Conservation (phyloP, 768 basidiomycete genomes). For the Serendipita sp. region DNA sequence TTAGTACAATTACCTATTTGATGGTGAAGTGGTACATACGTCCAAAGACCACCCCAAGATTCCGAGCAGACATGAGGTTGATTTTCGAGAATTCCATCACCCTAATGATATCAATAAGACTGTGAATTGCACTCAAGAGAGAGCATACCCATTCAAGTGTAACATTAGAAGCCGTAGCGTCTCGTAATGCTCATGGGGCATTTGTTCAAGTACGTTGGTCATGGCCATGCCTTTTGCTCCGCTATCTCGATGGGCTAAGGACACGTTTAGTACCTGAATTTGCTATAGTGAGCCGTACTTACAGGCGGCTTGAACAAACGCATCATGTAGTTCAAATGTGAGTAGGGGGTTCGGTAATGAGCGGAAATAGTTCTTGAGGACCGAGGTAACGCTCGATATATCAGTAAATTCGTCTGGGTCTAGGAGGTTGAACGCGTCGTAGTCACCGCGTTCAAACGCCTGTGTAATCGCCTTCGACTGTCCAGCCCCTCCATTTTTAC, state of each 20-base stretch:
- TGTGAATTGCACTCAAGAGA: not conserved
- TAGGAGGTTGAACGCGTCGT: slow-evolving; percentile 69
- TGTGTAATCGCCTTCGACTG: slow-evolving; percentile 89
- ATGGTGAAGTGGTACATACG: slow-evolving; percentile 43
- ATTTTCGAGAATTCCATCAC: slow-evolving; percentile 48
- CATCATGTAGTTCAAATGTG: slow-evolving; percentile 80
- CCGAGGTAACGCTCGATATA: slow-evolving; percentile 90
- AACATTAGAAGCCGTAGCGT: slow-evolving; percentile 70
- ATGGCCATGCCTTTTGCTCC: slow-evolving; percentile 41
- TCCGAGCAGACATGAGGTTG: slow-evolving; percentile 90
- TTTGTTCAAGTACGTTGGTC: slow-evolving; percentile 48
- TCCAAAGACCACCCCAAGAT: slow-evolving; percentile 94
- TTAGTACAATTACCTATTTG: not conserved
- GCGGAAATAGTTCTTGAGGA: slow-evolving; percentile 92
- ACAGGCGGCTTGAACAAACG: slow-evolving; percentile 65
- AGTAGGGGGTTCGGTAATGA: slow-evolving; percentile 79
- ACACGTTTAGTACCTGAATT: not conserved
- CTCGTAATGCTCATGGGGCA: slow-evolving; percentile 78
- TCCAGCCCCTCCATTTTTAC: slow-evolving; percentile 85
- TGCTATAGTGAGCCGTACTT: slow-evolving; percentile 11
- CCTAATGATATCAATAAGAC: slow-evolving; percentile 15
- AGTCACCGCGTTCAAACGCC: slow-evolving; percentile 86
- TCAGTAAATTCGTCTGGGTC: slow-evolving; percentile 90
- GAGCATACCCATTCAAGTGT: slow-evolving; percentile 66
- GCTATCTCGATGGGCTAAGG: slow-evolving; percentile 37